These are phyloP conservation scores for Eutrema japonicum DNA, from an alignment of 345 rosid genomes.

Conservation along the genomic window DNA sequence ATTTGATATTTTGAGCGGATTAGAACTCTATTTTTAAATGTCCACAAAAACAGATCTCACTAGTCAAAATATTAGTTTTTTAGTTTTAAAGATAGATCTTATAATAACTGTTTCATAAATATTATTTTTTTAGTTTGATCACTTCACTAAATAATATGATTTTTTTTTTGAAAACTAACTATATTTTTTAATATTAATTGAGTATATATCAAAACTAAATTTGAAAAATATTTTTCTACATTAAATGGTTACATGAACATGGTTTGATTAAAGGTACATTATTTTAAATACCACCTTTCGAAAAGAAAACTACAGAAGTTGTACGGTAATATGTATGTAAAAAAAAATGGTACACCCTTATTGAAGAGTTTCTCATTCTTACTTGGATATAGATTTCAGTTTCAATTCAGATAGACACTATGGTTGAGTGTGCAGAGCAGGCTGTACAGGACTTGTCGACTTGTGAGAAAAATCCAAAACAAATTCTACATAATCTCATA, in stretches of 20 bases:
- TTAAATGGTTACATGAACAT: neutral
- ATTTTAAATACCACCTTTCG: neutral
- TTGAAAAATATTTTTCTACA: neutral
- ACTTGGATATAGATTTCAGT: neutral
- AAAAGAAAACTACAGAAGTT: neutral
- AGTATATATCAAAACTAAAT: too few species aligned
- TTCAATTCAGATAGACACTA: neutral
- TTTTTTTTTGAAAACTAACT: too few species aligned
- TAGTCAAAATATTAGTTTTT: too few species aligned
- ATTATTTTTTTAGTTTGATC: too few species aligned
- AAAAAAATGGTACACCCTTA: neutral
- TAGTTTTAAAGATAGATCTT: too few species aligned
- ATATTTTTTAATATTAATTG: too few species aligned
- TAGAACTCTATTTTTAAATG: too few species aligned
- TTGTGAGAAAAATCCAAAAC: slow-evolving; percentile 15
- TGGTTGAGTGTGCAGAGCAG: neutral
- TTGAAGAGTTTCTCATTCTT: neutral
- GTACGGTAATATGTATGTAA: neutral
- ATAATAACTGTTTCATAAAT: too few species aligned
- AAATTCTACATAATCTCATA: slow-evolving; percentile 18
- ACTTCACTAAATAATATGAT: too few species aligned
- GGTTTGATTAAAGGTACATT: neutral
- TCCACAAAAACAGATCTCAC: too few species aligned
- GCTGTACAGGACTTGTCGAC: neutral
- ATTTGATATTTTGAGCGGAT: too few species aligned